Percentiles rank a stretch among this genome's conserved stretches.
Conservation (phyloP, 805 yeast species). For the Ogataea pilisensis region DNA sequence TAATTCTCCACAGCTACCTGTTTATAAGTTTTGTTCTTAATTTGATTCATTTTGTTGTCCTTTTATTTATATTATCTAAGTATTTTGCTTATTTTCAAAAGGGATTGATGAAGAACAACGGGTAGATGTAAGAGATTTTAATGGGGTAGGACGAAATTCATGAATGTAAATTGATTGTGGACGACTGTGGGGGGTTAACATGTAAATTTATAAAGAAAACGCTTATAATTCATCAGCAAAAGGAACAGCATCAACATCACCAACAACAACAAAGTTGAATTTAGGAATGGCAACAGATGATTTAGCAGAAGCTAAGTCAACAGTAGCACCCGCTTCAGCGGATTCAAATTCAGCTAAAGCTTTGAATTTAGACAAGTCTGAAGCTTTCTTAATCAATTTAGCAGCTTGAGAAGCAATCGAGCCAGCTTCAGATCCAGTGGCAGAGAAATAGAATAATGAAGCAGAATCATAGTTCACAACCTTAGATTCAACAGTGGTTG, state of each 20-base stretch:
- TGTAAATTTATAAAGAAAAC: slow-evolving; percentile 2
- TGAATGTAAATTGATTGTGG: no score
- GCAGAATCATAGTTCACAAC: slow-evolving; percentile 71
- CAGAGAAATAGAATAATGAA: slow-evolving; percentile 71
- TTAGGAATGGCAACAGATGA: slow-evolving; percentile 40
- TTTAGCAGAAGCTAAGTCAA: slow-evolving; percentile 34
- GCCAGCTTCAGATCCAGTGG: slow-evolving; percentile 56
- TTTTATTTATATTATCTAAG: no score
- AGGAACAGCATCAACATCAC: slow-evolving; percentile 83
- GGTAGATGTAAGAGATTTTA: no score
- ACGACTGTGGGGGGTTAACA: no score
- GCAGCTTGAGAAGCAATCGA: slow-evolving; percentile 59
- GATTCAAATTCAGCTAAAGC: slow-evolving; percentile 44
- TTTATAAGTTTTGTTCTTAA: no score
- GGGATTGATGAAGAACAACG: no score
- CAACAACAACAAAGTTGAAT: slow-evolving; percentile 76
- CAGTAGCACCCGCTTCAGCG: slow-evolving; percentile 39
- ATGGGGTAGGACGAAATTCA: no score
- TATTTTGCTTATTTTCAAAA: no score
- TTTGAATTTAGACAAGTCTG: slow-evolving; percentile 55
- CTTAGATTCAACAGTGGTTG: slow-evolving; percentile 46
- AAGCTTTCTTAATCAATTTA: slow-evolving; percentile 46
- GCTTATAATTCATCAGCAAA: slow-evolving; percentile 79
- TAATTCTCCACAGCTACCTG: no score
- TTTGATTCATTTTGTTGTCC: no score